phyloP scores from a whole-genome alignment of 2,329 filamentous ascomycete species.

The Hymenoscyphus fructigenus region DNA sequence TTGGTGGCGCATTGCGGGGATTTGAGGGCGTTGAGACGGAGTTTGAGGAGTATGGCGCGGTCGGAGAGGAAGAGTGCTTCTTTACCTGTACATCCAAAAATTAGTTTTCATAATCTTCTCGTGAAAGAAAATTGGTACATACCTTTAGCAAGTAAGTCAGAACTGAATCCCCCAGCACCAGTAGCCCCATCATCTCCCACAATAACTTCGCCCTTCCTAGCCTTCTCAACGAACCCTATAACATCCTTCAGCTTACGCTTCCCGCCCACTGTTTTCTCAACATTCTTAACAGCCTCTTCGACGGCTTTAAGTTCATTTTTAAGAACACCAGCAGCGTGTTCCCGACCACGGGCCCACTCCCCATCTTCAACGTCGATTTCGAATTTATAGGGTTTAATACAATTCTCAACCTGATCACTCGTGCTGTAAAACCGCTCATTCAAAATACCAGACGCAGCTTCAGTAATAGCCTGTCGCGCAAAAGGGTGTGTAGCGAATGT shows the following conservation, averaged over 20 bases:
- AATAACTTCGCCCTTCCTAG: constrained; percentile 78
- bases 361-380: constrained; percentile 91
- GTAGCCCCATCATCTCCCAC: constrained; percentile 80
- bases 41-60: constrained; percentile 83
- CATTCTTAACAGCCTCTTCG: constrained; percentile 70
- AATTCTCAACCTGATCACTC: constrained; percentile 96
- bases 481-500: constrained; percentile 90
- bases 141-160: constrained; percentile 82
- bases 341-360: constrained; percentile 83
- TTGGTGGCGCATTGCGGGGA: constrained; percentile 82
- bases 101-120: too few species aligned
- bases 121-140: constrained; percentile 22
- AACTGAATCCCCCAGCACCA: constrained; percentile 91
- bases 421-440: constrained; percentile 97
- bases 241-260: constrained; percentile 86
- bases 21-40: constrained; percentile 84
- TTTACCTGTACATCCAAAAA: constrained; percentile 58
- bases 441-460: constrained; percentile 84
- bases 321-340: constrained; percentile 77
- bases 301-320: constrained; percentile 85
- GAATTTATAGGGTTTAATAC: constrained; percentile 98
- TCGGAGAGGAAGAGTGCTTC: constrained; percentile 94
- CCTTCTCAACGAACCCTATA: constrained; percentile 85
- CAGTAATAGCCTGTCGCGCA: constrained; percentile 86
- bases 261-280: constrained; percentile 78